A percentile compares a stretch with the other conserved stretches of the same genome.
phyloP scores from a whole-genome alignment of 805 yeast genomes.

The Pichia manshurica region DNA sequence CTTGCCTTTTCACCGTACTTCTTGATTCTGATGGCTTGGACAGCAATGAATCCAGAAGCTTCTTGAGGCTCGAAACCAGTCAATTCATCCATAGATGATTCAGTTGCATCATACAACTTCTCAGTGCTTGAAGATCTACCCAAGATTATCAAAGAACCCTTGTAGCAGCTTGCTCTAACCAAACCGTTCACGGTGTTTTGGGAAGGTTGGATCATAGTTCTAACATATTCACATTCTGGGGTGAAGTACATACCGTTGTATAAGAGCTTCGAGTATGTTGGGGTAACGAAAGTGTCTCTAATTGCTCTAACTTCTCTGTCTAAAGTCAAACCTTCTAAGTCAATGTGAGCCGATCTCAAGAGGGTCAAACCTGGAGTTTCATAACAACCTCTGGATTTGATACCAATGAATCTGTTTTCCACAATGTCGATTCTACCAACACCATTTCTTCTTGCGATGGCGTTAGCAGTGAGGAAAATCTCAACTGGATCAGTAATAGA shows the following conservation, averaged over 20 bases:
- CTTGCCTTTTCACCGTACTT: conserved; percentile 95
- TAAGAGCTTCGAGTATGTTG: conserved; percentile 80
- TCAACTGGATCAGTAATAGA: conserved; percentile 83
- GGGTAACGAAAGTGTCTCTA: conserved; percentile 94
- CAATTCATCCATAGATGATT: conserved; percentile 98
- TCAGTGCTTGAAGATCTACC: conserved; percentile 96
- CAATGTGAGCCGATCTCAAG: conserved; percentile 90
- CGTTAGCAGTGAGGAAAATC: conserved; percentile 85
- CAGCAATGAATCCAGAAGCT: conserved; percentile 95
- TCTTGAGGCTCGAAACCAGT: conserved; percentile 97
- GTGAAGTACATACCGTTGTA: conserved; percentile 98
- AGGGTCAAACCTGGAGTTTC: conserved; percentile 98
- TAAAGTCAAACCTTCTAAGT: conserved; percentile 91
- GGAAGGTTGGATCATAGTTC: conserved; percentile 90
- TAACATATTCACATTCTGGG: conserved; percentile 95
- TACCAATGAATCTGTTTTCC: conserved; percentile 97
- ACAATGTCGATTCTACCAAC: conserved; percentile 99
- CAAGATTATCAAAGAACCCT: conserved; percentile 76
- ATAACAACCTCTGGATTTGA: conserved; percentile 98
- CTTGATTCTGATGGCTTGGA: conserved; percentile 96
- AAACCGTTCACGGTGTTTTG: conserved; percentile 94
- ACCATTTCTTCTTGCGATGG: conserved; percentile 97
- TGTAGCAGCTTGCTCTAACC: conserved; percentile 90
- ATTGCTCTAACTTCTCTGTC: conserved; percentile 97
- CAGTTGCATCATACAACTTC: conserved; percentile 95